A percentile compares a stretch with the other conserved stretches of the same genome.
phyloP scores from a whole-genome alignment of 306 rosid genomes.

The Cicer bijugum region DNA sequence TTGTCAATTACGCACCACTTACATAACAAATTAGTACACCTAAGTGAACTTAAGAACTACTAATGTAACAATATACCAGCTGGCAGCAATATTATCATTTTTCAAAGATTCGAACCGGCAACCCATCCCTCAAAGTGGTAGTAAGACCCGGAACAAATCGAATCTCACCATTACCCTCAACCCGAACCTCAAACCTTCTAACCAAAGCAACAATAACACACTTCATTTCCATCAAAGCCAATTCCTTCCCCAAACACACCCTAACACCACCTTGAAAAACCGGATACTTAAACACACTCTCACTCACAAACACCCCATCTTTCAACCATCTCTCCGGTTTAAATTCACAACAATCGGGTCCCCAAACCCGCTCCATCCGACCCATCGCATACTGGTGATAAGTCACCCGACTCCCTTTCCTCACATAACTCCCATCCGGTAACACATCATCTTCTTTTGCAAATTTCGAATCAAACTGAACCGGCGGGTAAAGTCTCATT shows the following conservation, averaged over 20 bases:
- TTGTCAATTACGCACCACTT: neutral
- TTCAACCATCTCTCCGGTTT: slow-evolving; percentile 80
- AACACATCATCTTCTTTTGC: slow-evolving; percentile 67
- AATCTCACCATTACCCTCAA: slow-evolving; percentile 36
- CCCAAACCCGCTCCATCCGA: slow-evolving; percentile 83
- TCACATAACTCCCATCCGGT: slow-evolving; percentile 74
- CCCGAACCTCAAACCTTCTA: slow-evolving; percentile 56
- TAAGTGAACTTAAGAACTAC: neutral
- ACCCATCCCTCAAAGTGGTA: slow-evolving; percentile 65
- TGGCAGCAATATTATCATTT: neutral
- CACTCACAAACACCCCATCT: slow-evolving; percentile 51
- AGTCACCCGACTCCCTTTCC: slow-evolving; percentile 69
- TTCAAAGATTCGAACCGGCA: slow-evolving; percentile 58
- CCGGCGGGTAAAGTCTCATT: slow-evolving; percentile 78
- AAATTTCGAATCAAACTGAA: slow-evolving; percentile 88
- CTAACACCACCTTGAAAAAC: slow-evolving; percentile 84
- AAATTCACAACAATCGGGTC: slow-evolving; percentile 64
- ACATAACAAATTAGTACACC: neutral
- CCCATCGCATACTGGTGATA: slow-evolving; percentile 96
- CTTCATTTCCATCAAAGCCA: slow-evolving; percentile 75
- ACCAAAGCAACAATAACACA: slow-evolving; percentile 50
- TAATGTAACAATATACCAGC: neutral
- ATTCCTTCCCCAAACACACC: slow-evolving; percentile 82
- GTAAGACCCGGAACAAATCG: slow-evolving; percentile 73
- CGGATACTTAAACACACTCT: slow-evolving; percentile 68